Evolutionary conservation across 805 yeast species (phyloP).

Genomic region (Schwanniomyces polymorphus): DNA sequence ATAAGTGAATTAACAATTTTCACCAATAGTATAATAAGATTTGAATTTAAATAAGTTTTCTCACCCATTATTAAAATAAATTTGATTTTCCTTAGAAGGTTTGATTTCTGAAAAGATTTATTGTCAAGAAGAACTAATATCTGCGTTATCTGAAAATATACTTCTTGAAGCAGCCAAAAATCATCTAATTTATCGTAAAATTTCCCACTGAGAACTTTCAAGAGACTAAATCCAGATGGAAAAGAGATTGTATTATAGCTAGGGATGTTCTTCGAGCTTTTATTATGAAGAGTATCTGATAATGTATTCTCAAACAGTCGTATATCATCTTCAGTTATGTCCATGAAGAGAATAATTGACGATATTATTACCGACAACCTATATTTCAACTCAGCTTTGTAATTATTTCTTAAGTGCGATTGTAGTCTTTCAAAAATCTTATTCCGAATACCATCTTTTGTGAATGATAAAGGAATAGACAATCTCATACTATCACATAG

Average conservation of each 20-base stretch:
- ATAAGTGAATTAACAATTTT: slow-evolving; percentile 21
- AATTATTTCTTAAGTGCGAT: slow-evolving; percentile 14
- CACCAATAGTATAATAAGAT: slow-evolving; percentile 19
- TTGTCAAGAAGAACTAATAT: slow-evolving; percentile 21
- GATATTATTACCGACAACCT: slow-evolving; percentile 31
- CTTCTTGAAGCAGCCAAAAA: slow-evolving; percentile 34
- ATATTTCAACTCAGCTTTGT: slow-evolving; percentile 19
- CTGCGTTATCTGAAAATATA: slow-evolving; percentile 40
- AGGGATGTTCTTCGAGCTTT: not conserved
- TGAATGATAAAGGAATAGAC: slow-evolving; percentile 45
- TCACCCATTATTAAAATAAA: slow-evolving; percentile 27
- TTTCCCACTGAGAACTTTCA: slow-evolving; percentile 21
- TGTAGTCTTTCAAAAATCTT: slow-evolving; percentile 22
- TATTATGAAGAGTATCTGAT: not conserved
- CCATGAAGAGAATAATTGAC: slow-evolving; percentile 40
- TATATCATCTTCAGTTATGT: slow-evolving; percentile 30
- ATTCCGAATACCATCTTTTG: slow-evolving; percentile 37
- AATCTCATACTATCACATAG: slow-evolving; percentile 33
- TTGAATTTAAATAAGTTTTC: slow-evolving; percentile 7
- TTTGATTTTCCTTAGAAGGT: slow-evolving; percentile 37
- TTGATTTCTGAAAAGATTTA: slow-evolving; percentile 18
- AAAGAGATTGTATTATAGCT: slow-evolving; percentile 16
- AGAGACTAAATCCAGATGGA: slow-evolving; percentile 23
- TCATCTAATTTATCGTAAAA: slow-evolving; percentile 9
- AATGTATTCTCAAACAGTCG: not conserved